These are phyloP conservation scores for Myriosclerotinia duriaeana DNA, from an alignment of 2,329 filamentous ascomycete genomes.

Conservation along the genomic window DNA sequence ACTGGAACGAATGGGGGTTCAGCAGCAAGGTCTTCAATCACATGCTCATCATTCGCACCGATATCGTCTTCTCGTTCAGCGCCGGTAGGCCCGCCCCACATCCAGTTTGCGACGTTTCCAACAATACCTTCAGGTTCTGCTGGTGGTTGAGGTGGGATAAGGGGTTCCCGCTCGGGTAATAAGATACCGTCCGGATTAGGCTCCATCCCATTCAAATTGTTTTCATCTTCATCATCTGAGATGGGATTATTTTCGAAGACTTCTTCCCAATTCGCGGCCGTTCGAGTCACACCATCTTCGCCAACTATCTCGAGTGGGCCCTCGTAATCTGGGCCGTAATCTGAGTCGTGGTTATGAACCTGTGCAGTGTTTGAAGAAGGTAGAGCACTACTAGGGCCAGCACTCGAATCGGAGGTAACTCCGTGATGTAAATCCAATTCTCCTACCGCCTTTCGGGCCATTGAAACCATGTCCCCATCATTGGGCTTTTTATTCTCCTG, in stretches of 20 bases:
- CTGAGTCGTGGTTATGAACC: neutral
- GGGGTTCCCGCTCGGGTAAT: conserved; percentile 27
- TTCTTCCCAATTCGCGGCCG: conserved; percentile 29
- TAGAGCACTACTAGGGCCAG: neutral
- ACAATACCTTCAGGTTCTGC: conserved; percentile 44
- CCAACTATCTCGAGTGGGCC: conserved; percentile 28
- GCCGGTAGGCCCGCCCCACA: conserved; percentile 58
- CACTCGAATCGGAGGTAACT: conserved; percentile 2
- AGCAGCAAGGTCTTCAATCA: conserved; percentile 57
- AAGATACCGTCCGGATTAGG: conserved; percentile 28
- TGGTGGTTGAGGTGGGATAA: conserved; percentile 23
- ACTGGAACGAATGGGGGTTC: conserved; percentile 61
- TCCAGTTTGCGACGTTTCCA: conserved; percentile 55
- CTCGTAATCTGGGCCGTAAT: conserved; percentile 18
- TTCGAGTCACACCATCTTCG: conserved; percentile 31
- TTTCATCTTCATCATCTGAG: conserved; percentile 28
- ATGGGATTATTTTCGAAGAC: conserved; percentile 33
- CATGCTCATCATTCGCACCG: conserved; percentile 56
- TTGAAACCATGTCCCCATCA: conserved; percentile 4
- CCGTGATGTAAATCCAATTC: conserved; percentile 13
- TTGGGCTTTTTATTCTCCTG: conserved; percentile 9
- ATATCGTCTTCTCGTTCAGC: conserved; percentile 45
- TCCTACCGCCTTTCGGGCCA: conserved; percentile 14
- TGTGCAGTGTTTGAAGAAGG: neutral
- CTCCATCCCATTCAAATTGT: conserved; percentile 21